Evolutionary conservation across 1,284 basidiomycete genomes (phyloP), one percentile per base, ranked within the genome.

Genomic region (Pholiota adiposa): DNA sequence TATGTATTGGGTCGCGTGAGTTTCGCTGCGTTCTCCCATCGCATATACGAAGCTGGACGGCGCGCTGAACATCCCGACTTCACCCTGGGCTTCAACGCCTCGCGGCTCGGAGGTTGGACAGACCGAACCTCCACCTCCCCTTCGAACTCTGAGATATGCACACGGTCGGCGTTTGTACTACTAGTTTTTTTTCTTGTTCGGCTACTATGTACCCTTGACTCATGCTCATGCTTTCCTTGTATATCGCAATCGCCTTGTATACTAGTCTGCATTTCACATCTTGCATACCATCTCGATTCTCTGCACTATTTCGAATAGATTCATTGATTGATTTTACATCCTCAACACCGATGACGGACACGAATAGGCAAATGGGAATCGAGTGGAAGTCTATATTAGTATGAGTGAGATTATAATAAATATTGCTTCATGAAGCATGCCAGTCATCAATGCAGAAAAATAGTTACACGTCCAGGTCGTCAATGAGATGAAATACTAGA

Each of bases 401-500:
- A 54, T n/a, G 52, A 53, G 51, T 41, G 51, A n/a, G 23, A 53
- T 48, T 50, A 50, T 19, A n/a, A 50, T 50, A 50, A 55, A 34
- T 36, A 55, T 55, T 48, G 43, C 23, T 55, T 48, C 43, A 36
- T 31, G 53, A 33, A 54, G 52, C 38, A 23, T 52, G 18, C 40
- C 40, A 29, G 52, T 43, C 25, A 31, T 54, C 29, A 40, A n/a
- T n/a, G n/a, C 23, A 14, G 27, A 7, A 41, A 43, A 54, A 59
- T 56, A 62, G 54, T 33, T 63, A 63, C 54, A 60, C 36, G 54
- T 59, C 57, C 63, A 59, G 25, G 51, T 59, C 63, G 51, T 44
- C 19, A 48, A 54, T 56, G 54, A 63, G 51, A 61, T 59, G 51
- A 52, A 59, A 19, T 54, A 63, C 54, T 61, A 63, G 59, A 63